Evolutionary conservation across 2,329 filamentous ascomycete species (phyloP).

Genomic region (Trichoderma hamatum): DNA sequence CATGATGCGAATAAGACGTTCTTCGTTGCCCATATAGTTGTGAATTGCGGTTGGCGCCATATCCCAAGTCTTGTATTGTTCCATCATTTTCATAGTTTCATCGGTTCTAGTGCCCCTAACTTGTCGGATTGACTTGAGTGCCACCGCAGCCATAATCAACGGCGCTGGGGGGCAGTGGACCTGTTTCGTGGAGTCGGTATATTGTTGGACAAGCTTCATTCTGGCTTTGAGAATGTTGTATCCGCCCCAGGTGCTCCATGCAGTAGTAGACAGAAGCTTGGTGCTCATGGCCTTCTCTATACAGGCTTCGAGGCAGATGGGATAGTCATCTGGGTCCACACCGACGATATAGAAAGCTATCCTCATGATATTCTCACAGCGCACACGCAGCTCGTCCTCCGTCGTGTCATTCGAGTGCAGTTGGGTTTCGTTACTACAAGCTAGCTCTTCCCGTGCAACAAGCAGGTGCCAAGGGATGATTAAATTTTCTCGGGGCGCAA

Average conservation of each 20-base stretch:
- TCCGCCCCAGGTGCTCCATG: neutral
- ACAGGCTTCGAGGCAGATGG: neutral
- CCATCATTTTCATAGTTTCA: neutral
- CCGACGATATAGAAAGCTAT: neutral
- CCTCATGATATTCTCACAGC: neutral
- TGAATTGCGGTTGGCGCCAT: neutral
- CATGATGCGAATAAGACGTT: neutral
- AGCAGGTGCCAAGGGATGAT: neutral
- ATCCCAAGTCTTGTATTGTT: neutral
- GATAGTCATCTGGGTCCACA: neutral
- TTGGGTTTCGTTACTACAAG: neutral
- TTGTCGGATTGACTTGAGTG: neutral
- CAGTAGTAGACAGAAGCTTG: neutral
- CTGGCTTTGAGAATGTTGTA: neutral
- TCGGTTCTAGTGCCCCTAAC: neutral
- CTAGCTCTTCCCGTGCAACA: neutral
- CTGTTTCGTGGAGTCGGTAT: neutral
- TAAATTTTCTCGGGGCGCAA: neutral
- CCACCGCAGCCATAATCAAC: neutral
- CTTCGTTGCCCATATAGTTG: neutral
- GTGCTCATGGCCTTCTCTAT: neutral
- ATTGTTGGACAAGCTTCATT: neutral
- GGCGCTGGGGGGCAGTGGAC: neutral
- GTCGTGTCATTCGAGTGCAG: neutral
- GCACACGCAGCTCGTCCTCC: neutral